phyloP scores from a whole-genome alignment of 2,329 filamentous ascomycete genomes.

The Penicillium sp. region DNA sequence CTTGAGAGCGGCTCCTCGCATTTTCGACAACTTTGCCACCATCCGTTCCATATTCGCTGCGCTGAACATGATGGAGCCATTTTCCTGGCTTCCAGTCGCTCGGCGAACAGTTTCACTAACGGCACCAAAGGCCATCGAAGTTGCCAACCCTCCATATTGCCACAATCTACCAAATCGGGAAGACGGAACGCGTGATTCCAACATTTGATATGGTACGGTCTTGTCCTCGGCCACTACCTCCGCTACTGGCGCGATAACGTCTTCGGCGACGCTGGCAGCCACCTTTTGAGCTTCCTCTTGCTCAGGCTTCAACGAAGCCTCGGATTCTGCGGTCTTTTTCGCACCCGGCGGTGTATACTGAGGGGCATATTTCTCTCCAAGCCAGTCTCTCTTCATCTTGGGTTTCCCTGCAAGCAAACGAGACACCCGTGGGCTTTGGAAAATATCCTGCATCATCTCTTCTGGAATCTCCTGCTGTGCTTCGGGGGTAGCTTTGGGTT shows the following conservation, averaged over 20 bases:
- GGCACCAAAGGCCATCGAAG: constrained; percentile 92
- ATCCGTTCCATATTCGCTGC: constrained; percentile 89
- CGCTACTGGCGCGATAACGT: constrained; percentile 29
- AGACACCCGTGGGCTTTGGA: constrained; percentile 61
- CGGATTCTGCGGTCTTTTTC: not conserved
- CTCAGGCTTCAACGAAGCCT: constrained; percentile 14
- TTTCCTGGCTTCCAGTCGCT: constrained; percentile 66
- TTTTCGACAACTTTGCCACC: constrained; percentile 87
- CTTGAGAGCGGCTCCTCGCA: constrained; percentile 96
- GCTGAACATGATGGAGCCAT: constrained; percentile 82
- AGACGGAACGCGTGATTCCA: constrained; percentile 87
- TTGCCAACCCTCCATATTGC: constrained; percentile 92
- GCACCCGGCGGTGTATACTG: not conserved
- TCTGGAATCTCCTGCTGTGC: constrained; percentile 54
- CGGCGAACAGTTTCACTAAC: constrained; percentile 82
- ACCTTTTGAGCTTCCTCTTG: constrained; percentile 47
- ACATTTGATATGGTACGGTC: constrained; percentile 64
- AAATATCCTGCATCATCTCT: constrained; percentile 62
- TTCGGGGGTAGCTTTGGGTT: constrained; percentile 22
- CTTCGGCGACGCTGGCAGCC: constrained; percentile 49
- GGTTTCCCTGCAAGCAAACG: constrained; percentile 54
- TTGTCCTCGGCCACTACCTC: constrained; percentile 25
- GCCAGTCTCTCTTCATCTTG: constrained; percentile 18
- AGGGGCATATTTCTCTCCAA: constrained; percentile 4
- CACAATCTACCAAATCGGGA: constrained; percentile 83